These are phyloP conservation scores for Trichoderma sp. DNA, from an alignment of 2,329 filamentous ascomycete species.

Conservation along the genomic window DNA sequence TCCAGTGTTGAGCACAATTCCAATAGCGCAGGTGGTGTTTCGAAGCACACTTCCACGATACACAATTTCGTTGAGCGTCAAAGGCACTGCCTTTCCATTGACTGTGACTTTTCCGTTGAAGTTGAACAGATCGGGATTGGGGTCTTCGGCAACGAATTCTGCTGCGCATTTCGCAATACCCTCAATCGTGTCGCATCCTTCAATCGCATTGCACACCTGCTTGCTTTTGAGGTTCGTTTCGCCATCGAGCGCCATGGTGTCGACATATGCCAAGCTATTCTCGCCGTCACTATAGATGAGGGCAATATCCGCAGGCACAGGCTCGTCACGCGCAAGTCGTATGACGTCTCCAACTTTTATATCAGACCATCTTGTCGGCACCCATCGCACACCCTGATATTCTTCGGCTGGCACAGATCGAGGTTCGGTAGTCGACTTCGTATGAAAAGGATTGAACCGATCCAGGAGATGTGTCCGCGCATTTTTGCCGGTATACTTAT, in stretches of 20 bases:
- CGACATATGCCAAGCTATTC: constrained; percentile 79
- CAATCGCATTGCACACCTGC: constrained; percentile 65
- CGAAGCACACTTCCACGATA: constrained; percentile 85
- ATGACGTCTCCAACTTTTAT: constrained; percentile 56
- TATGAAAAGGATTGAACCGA: constrained; percentile 42
- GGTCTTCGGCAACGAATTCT: constrained; percentile 73
- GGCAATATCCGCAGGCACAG: constrained; percentile 80
- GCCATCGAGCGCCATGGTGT: constrained; percentile 83
- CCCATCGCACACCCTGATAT: constrained; percentile 62
- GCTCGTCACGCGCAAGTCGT: constrained; percentile 67
- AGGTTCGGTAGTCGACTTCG: constrained; percentile 38
- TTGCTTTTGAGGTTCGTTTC: constrained; percentile 83
- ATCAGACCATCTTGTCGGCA: constrained; percentile 48
- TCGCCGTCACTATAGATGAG: constrained; percentile 77
- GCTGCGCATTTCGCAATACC: constrained; percentile 60
- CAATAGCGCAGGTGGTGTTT: constrained; percentile 75
- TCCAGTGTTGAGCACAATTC: constrained; percentile 84
- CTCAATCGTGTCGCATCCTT: constrained; percentile 58
- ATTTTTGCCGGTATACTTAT: constrained; percentile 40
- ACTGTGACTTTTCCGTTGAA: constrained; percentile 72
- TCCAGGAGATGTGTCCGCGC: constrained; percentile 34
- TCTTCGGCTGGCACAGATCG: constrained; percentile 56
- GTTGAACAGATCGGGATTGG: constrained; percentile 75
- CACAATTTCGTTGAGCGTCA: constrained; percentile 81
- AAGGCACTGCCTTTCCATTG: constrained; percentile 61